Conservation (phyloP, 179 eudicot species). For the Silene noctiflora region DNA sequence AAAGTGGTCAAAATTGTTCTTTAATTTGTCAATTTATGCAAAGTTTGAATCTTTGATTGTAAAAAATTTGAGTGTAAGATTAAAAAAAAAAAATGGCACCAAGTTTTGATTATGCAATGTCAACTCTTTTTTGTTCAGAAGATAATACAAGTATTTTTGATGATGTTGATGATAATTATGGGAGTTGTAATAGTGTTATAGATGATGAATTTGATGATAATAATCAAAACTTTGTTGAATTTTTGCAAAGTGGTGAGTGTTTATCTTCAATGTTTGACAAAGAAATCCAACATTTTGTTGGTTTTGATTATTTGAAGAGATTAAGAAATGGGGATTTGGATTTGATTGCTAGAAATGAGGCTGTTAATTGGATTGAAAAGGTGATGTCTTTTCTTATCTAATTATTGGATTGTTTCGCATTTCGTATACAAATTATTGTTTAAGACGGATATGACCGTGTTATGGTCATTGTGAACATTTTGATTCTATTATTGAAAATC, state of each 20-base stretch:
- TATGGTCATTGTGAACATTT: no score
- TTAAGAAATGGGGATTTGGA: slow-evolving; percentile 57
- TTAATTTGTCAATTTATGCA: slow-evolving; percentile 16
- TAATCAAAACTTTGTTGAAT: slow-evolving; percentile 10
- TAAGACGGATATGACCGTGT: no score
- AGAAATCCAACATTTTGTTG: slow-evolving; percentile 47
- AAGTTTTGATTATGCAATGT: slow-evolving; percentile 50
- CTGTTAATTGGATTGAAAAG: slow-evolving; percentile 68
- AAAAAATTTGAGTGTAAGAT: no score
- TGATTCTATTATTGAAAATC: background rate
- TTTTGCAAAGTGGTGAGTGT: slow-evolving; percentile 51
- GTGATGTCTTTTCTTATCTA: slow-evolving; percentile 19
- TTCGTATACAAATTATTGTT: no score
- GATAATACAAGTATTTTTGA: slow-evolving; percentile 41
- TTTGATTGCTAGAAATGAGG: slow-evolving; percentile 48
- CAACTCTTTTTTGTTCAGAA: slow-evolving; percentile 60
- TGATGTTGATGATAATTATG: slow-evolving; percentile 35
- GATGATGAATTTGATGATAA: slow-evolving; percentile 20
- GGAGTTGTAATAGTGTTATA: slow-evolving; percentile 20
- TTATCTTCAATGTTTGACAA: slow-evolving; percentile 39
- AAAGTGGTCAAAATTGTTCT: background rate
- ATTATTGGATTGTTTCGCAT: slow-evolving; percentile 4
- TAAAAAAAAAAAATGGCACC: slow-evolving; percentile 46
- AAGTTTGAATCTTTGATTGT: slow-evolving; percentile 11
- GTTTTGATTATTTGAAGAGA: slow-evolving; percentile 48